A percentile compares a stretch with the other conserved stretches of the same genome.
Evolutionary conservation across 2,329 filamentous ascomycete species (phyloP).

Genomic region (Dothideomycetidae sp.): DNA sequence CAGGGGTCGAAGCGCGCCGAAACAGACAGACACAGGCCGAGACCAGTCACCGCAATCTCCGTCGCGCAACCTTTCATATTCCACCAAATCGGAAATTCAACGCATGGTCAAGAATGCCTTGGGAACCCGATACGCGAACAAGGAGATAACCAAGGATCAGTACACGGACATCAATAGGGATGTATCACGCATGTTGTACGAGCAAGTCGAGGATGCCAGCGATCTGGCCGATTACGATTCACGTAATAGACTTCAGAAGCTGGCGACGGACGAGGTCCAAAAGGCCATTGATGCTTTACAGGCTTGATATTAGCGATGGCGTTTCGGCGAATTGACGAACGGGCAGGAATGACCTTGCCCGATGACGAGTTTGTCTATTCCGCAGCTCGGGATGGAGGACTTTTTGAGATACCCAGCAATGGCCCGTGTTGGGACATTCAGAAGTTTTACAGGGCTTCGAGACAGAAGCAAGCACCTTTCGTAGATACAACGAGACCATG

Average conservation of each 20-base stretch:
- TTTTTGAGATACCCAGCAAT: not conserved
- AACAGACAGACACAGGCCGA: constrained; percentile 56
- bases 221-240: constrained; percentile 48
- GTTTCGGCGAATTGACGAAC: constrained; percentile 4
- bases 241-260: constrained; percentile 56
- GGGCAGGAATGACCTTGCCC: not conserved
- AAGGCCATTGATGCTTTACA: constrained; percentile 42
- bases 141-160: constrained; percentile 70
- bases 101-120: constrained; percentile 73
- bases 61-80: constrained; percentile 48
- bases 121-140: constrained; percentile 67
- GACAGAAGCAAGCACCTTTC: no score
- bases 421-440: no score
- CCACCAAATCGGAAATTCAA: constrained; percentile 78
- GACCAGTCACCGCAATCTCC: constrained; percentile 22
- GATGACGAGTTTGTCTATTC: not conserved
- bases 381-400: no score
- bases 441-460: no score
- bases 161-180: constrained; percentile 86
- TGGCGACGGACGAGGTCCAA: constrained; percentile 65
- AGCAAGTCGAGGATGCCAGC: constrained; percentile 39
- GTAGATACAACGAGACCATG: no score
- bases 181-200: constrained; percentile 79
- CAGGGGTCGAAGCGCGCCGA: constrained; percentile 22
- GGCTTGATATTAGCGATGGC: constrained; percentile 7